Evolutionary conservation across 2,329 filamentous ascomycete species (phyloP), one percentile per base, ranked within the genome.

Genomic region (Leptographium procerum): DNA sequence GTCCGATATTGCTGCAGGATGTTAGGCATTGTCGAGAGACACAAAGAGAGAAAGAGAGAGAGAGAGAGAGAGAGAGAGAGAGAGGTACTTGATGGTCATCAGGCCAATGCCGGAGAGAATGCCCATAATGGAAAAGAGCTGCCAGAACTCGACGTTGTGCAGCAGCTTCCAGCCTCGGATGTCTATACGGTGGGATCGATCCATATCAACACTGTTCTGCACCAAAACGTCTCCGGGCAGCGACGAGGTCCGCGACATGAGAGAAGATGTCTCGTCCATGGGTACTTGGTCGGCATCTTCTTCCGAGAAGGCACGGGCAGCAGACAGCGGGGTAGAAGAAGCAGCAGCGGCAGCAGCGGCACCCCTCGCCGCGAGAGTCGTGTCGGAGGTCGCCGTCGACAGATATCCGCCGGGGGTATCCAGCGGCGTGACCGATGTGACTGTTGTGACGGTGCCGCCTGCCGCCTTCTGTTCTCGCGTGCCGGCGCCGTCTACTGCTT

Each of bases 41-140:
- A 13, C 34, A 28, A 19, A 22, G 34, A n/a, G 14, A 22, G 26
- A 48, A 14, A 31, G 40, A n/a, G 1, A 54, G 29, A 56, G 28
- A 52, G 16, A 40, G 31, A n/a, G 28, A 28, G 13, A 22, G 34
- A 16, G 6, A 22, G 24, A 47, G 16, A 29, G 24, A 28, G 45
- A 64, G 28, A 76, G 87, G 72, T 78, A 95, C 91, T 99, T 99
- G 73, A 99, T 99, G 0, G 92, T 97, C 94, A 99, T 99, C 64
- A 99, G 75, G 13, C 94, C 94, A 65, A 96, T 88, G 56, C 94
- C 94, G 6, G 91, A 90, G 62, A 97, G 77, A n/a, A 96, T 81
- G 45, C 86, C 91, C 81, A 99, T 89, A 64, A 96, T 84, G 59
- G 81, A 72, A 71, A 95, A 97, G 31, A 95, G 74, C 67, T 95